These are phyloP conservation scores for Dictyostelium citrinum DNA, from an alignment of 78 protist species.

Conservation along the genomic window DNA sequence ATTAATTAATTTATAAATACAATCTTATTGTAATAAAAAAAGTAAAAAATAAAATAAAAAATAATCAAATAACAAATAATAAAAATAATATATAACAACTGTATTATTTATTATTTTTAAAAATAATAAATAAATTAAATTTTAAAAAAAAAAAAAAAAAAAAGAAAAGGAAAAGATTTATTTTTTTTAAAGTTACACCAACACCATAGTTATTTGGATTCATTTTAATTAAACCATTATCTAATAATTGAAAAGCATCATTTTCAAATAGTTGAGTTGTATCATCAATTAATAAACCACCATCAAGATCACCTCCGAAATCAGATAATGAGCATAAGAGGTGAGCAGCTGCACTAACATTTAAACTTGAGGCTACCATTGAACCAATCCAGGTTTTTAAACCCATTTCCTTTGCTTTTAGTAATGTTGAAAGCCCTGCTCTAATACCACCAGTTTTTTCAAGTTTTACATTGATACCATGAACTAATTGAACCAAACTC, in stretches of 20 bases:
- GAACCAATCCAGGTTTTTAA: slow-evolving; percentile 52
- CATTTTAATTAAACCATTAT: slow-evolving; percentile 25
- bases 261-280: slow-evolving; percentile 24
- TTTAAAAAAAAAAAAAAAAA: background rate
- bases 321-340: background rate
- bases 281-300: slow-evolving; percentile 42
- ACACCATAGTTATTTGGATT: slow-evolving; percentile 10
- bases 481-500: background rate
- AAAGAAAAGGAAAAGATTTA: background rate
- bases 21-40: background rate
- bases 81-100: background rate
- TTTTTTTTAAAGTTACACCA: slow-evolving; percentile 29
- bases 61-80: background rate
- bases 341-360: slow-evolving; percentile 51
- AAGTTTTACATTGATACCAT: slow-evolving; percentile 64
- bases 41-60: background rate
- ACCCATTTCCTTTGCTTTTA: slow-evolving; percentile 10
- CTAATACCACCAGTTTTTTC: slow-evolving; percentile 72
- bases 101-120: background rate
- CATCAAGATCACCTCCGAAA: slow-evolving; percentile 44
- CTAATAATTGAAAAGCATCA: slow-evolving; percentile 27
- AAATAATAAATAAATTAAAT: background rate
- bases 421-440: slow-evolving; percentile 9
- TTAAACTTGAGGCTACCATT: slow-evolving; percentile 47
- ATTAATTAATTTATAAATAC: background rate